A percentile compares a stretch with the other conserved stretches of the same genome.
Conservation (phyloP, 2,329 filamentous ascomycete genomes). For the Calonectria henricotiae region DNA sequence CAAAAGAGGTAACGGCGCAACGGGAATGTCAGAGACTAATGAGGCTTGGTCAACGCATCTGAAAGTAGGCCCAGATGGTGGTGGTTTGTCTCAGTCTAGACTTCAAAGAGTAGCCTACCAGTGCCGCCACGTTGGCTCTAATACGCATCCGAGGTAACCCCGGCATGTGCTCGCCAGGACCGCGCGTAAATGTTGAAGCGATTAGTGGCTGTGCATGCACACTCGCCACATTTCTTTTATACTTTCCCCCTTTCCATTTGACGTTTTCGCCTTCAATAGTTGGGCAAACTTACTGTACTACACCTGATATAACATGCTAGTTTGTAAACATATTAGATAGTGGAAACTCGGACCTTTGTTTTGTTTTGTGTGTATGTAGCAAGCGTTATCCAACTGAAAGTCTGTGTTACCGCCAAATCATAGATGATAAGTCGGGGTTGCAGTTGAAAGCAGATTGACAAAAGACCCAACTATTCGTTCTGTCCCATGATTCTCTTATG, state of each 20-base stretch:
- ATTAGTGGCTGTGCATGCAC: conserved; percentile 22
- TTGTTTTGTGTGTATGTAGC: too few species aligned
- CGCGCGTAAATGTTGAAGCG: not conserved
- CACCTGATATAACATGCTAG: too few species aligned
- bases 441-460: too few species aligned
- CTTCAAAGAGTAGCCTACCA: conserved; percentile 29
- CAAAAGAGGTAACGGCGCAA: conserved; percentile 40
- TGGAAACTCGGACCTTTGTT: too few species aligned
- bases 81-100: conserved; percentile 43
- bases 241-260: not conserved
- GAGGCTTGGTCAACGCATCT: conserved; percentile 48
- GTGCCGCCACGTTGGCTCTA: conserved; percentile 48
- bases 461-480: too few species aligned
- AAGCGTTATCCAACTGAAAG: too few species aligned
- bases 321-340: too few species aligned
- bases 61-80: conserved; percentile 50
- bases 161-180: conserved; percentile 21
- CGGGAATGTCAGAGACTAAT: conserved; percentile 50
- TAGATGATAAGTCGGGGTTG: too few species aligned
- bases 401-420: too few species aligned
- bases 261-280: too few species aligned
- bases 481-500: too few species aligned
- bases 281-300: too few species aligned
- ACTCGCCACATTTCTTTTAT: conserved; percentile 26
- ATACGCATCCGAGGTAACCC: conserved; percentile 37